A percentile compares a stretch with the other conserved stretches of the same genome.
Evolutionary conservation across 2,329 filamentous ascomycete species (phyloP).

Genomic region (Thielaviopsis populi): DNA sequence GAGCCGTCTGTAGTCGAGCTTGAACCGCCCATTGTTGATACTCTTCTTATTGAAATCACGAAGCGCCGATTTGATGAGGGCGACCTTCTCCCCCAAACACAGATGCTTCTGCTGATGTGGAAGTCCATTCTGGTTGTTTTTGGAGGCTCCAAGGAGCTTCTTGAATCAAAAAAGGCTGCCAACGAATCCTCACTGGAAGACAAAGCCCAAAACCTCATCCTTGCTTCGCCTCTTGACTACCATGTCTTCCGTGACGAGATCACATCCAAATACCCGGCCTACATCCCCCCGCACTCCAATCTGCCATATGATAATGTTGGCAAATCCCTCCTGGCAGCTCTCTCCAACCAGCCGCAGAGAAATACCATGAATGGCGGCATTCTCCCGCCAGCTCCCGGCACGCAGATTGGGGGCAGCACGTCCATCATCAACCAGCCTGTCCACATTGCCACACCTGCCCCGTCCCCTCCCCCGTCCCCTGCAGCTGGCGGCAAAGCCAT

Average conservation of each 20-base stretch:
- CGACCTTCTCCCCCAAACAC: slow-evolving; percentile 43
- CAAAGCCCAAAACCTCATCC: slow-evolving; percentile 64
- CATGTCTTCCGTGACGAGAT: slow-evolving; percentile 94
- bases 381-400: slow-evolving; percentile 39
- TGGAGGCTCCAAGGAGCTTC: slow-evolving; percentile 60
- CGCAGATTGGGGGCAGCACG: slow-evolving; percentile 39
- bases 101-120: slow-evolving; percentile 76
- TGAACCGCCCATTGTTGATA: slow-evolving; percentile 53
- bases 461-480: slow-evolving; percentile 87
- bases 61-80: slow-evolving; percentile 61
- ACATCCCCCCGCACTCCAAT: slow-evolving; percentile 70
- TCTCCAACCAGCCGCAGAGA: slow-evolving; percentile 58
- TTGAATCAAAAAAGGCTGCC: slow-evolving; percentile 57
- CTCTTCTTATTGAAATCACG: slow-evolving; percentile 53
- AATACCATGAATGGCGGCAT: slow-evolving; percentile 47
- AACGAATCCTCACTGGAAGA: slow-evolving; percentile 43
- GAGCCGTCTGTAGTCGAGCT: slow-evolving; percentile 33
- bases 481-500: slow-evolving; percentile 74
- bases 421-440: slow-evolving; percentile 93
- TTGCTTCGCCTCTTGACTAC: slow-evolving; percentile 87
- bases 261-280: slow-evolving; percentile 92
- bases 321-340: slow-evolving; percentile 73
- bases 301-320: slow-evolving; percentile 82
- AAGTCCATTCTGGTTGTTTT: slow-evolving; percentile 79
- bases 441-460: slow-evolving; percentile 94